Evolutionary conservation across 1,284 basidiomycete species (phyloP).

Genomic region (Rhodotorula sp.): DNA sequence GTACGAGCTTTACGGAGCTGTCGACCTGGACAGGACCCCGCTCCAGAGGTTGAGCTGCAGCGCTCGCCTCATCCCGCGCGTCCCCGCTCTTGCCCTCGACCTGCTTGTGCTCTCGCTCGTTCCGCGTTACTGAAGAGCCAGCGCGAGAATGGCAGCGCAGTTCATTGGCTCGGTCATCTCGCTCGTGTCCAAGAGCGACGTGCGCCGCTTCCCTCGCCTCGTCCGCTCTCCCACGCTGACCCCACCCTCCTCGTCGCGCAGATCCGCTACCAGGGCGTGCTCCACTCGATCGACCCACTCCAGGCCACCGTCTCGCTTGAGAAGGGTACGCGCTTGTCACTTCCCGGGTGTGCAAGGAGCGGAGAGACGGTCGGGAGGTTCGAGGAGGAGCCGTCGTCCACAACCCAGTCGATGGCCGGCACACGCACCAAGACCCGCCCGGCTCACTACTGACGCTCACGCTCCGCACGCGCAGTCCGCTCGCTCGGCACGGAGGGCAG

Average conservation of each 20-base stretch:
- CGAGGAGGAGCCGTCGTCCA: not conserved
- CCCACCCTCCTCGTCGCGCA: not conserved
- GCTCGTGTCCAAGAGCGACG: slow-evolving; percentile 45
- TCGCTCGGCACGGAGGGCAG: slow-evolving; percentile 49
- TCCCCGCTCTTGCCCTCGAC: not conserved
- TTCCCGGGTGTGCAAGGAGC: too few species aligned
- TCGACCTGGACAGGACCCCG: too few species aligned
- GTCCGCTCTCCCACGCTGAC: not conserved
- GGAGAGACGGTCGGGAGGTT: too few species aligned
- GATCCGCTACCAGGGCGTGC: slow-evolving; percentile 44
- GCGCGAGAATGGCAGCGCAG: slow-evolving; percentile 40
- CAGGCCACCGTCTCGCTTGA: slow-evolving; percentile 47
- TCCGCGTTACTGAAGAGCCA: not conserved
- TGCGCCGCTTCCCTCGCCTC: slow-evolving; percentile 15
- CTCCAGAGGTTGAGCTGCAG: not conserved
- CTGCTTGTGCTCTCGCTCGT: not conserved
- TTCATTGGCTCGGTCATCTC: slow-evolving; percentile 46
- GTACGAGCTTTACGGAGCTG: too few species aligned
- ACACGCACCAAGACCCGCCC: too few species aligned
- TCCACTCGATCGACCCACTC: slow-evolving; percentile 47
- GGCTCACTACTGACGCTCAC: not conserved
- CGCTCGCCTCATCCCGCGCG: not conserved
- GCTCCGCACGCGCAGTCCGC: slow-evolving; percentile 36
- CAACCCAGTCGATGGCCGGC: too few species aligned
- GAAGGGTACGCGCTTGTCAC: slow-evolving; percentile 28